Conservation (phyloP, 129 eudicot species). For the Pulicaria dysenterica region DNA sequence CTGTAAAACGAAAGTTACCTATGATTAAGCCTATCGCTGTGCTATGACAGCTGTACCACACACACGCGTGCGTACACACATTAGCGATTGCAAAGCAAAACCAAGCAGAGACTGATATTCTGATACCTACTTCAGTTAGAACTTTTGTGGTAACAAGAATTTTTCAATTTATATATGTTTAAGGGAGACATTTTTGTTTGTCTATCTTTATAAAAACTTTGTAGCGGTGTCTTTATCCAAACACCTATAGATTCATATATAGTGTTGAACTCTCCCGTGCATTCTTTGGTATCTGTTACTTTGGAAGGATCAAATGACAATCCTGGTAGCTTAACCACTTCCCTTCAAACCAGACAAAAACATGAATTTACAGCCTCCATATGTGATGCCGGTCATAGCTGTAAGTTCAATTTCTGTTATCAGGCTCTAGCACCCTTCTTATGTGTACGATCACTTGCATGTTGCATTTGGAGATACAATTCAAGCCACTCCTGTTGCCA, state of each 20-base stretch:
- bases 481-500: too few relatives aligned
- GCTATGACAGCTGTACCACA: background rate
- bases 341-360: too few relatives aligned
- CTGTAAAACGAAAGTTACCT: too few relatives aligned
- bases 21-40: too few relatives aligned
- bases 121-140: background rate
- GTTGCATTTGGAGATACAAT: too few relatives aligned
- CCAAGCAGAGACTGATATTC: background rate
- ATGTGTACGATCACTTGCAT: too few relatives aligned
- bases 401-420: too few relatives aligned
- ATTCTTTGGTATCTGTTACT: background rate
- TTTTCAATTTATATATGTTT: background rate
- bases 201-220: conserved; percentile 2
- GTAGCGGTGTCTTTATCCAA: background rate
- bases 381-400: too few relatives aligned
- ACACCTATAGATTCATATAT: background rate
- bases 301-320: too few relatives aligned
- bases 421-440: too few relatives aligned
- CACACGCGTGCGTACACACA: background rate
- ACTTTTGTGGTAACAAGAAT: background rate
- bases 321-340: too few relatives aligned
- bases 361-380: too few relatives aligned
- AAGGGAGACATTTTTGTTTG: background rate
- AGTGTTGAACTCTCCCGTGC: background rate
- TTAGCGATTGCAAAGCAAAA: background rate